Conservation (phyloP, 371 early-diverging fungal genomes). For the Mucor circinelloides region DNA sequence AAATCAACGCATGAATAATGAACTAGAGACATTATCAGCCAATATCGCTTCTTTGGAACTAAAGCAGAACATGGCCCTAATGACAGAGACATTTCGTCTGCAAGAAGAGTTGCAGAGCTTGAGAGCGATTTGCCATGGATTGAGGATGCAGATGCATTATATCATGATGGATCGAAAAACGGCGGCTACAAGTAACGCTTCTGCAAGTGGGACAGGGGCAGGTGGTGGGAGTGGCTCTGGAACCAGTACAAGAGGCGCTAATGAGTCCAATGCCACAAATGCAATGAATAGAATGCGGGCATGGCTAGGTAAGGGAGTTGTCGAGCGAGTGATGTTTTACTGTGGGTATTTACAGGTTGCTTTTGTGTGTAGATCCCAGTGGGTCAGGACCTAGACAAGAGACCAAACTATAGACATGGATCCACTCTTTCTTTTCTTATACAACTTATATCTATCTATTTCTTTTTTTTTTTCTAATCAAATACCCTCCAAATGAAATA, state of each 20-base stretch:
- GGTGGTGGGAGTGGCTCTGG: neutral
- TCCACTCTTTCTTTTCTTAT: neutral
- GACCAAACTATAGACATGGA: slow-evolving; percentile 31
- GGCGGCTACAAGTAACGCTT: neutral
- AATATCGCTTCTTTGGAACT: slow-evolving; percentile 63
- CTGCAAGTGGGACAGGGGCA: neutral
- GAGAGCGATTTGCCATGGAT: slow-evolving; percentile 63
- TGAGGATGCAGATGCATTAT: slow-evolving; percentile 74
- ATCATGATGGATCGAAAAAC: slow-evolving; percentile 56
- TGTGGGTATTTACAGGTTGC: neutral
- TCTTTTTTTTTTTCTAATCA: neutral
- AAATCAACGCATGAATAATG: slow-evolving; percentile 56
- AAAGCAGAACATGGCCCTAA: slow-evolving; percentile 71
- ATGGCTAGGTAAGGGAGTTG: slow-evolving; percentile 31
- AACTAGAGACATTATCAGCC: slow-evolving; percentile 62
- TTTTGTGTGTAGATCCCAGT: slow-evolving; percentile 11
- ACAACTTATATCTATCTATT: neutral
- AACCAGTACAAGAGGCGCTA: neutral
- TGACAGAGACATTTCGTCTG: slow-evolving; percentile 67
- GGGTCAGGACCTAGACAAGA: slow-evolving; percentile 36
- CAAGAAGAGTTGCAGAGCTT: slow-evolving; percentile 74
- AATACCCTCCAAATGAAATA: neutral
- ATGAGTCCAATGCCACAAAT: neutral
- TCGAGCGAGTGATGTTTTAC: neutral
- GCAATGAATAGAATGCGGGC: slow-evolving; percentile 26